Evolutionary conservation across 306 rosid genomes (phyloP), one percentile per base, ranked within the genome.

Genomic region (Spatholobus suberectus): DNA sequence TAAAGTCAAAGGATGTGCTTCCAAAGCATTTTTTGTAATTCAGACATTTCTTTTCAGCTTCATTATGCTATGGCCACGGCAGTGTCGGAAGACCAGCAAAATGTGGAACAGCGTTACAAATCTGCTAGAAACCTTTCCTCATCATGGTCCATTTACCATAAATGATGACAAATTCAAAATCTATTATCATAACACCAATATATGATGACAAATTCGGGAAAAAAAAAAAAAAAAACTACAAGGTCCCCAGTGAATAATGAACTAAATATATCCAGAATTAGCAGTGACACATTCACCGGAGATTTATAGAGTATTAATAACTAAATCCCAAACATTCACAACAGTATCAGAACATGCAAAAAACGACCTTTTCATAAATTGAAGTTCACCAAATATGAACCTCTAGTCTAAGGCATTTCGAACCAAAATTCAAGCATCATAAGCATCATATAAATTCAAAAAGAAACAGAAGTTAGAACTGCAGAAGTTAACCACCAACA

Each of bases 371-470:
- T 11, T 29, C 41, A 32, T 14, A 65, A 52, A 37, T 24, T 58
- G 5, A 59, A 58, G 23, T n/a, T 37, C 70, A 35, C 58, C 21
- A 46, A 43, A 61, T 38, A 47, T 21, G 41, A 32, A 55, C 70
- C 29, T 7, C 29, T 58, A 15, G 20, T 49, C 32, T 37, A 12
- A 20, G 66, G 43, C 57, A 78, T 72, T 72, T 38, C 26, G 15
- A 74, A 62, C 34, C 40, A 72, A 29, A 72, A 63, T 8, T 29
- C 46, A 79, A 71, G 70, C 83, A 72, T 21, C 54, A 70, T 11
- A 79, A 71, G 70, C 83, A 72, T 21, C 54, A 70, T 11, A 59
- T 35, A 59, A 62, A 78, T 17, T 71, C 75, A 38, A 54, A 27
- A 65, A 77, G 35, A 35, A 70, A 12, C 20, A 43, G 17, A 38